A percentile compares a stretch with the other conserved stretches of the same genome.
Conservation (phyloP, 768 basidiomycete genomes). For the Psilocybe cubensis region DNA sequence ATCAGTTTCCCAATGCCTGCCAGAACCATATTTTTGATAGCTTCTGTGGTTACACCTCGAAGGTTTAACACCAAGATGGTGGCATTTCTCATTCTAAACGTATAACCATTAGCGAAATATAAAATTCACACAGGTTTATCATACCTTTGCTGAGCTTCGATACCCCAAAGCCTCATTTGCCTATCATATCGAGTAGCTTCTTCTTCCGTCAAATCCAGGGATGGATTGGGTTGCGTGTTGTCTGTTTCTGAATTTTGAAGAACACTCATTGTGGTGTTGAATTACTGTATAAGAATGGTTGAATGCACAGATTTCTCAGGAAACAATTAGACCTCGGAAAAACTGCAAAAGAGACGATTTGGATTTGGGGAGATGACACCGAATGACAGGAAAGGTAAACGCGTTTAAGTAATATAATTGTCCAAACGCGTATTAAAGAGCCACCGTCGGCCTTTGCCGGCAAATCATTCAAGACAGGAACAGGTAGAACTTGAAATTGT, state of each 20-base stretch:
- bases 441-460: conserved; percentile 13
- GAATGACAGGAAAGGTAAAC: conserved; percentile 4
- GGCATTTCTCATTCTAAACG: conserved; percentile 86
- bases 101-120: conserved; percentile 18
- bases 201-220: conserved; percentile 71
- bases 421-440: not conserved
- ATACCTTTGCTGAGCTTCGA: conserved; percentile 95
- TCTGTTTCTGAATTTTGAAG: conserved; percentile 13
- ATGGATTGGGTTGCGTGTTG: conserved; percentile 31
- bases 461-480: not conserved
- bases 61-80: conserved; percentile 84
- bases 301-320: not conserved
- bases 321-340: conserved; percentile 4
- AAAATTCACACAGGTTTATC: conserved; percentile 18
- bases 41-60: conserved; percentile 86
- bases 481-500: too few species aligned
- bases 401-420: conserved; percentile 4
- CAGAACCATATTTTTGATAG: conserved; percentile 96
- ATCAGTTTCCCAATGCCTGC: conserved; percentile 93
- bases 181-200: conserved; percentile 86
- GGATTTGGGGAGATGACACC: conserved; percentile 7
- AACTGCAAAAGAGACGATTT: not conserved
- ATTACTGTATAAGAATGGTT: not conserved
- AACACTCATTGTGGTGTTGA: conserved; percentile 11
- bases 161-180: conserved; percentile 97